Conservation (phyloP, 2,329 filamentous ascomycete genomes). For the Fusarium caatingaense region DNA sequence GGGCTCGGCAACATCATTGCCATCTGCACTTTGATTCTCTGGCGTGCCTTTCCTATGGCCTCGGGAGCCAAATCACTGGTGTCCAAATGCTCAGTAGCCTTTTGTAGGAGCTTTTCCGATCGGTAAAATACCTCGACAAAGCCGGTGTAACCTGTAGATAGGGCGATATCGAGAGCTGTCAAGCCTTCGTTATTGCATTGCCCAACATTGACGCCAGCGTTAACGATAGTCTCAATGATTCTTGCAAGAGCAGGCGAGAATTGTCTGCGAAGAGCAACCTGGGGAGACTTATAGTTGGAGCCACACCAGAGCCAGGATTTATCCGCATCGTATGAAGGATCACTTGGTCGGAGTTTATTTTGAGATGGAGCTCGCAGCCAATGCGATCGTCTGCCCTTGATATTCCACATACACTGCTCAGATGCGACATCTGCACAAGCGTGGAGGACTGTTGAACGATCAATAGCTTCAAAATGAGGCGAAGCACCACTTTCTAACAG, state of each 20-base stretch:
- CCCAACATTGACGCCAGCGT: not conserved
- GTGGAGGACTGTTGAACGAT: constrained; percentile 24
- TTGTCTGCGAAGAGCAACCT: not conserved
- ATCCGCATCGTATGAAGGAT: accelerated
- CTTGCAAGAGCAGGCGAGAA: not conserved
- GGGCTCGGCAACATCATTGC: constrained; percentile 18
- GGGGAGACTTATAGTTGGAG: not conserved
- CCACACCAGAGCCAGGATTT: not conserved
- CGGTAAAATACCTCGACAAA: constrained; percentile 23
- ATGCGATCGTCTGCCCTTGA: not conserved
- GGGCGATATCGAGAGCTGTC: constrained; percentile 34
- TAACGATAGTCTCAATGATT: constrained; percentile 27
- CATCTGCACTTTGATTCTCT: constrained; percentile 24
- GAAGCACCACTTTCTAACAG: constrained; percentile 28
- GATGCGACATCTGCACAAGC: constrained; percentile 26
- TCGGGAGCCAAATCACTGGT: not conserved
- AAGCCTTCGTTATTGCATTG: not conserved
- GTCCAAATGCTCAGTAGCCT: not conserved
- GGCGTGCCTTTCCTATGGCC: not conserved
- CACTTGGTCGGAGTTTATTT: constrained; percentile 14
- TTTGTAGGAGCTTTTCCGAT: constrained; percentile 12
- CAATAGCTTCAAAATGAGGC: not conserved
- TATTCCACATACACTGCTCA: constrained; percentile 31
- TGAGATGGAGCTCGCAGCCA: not conserved
- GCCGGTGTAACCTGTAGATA: constrained; percentile 12